Percentiles rank a stretch among this genome's conserved stretches.
Evolutionary conservation across 768 basidiomycete genomes (phyloP).

Genomic region (Phlegmacium glaucopus): DNA sequence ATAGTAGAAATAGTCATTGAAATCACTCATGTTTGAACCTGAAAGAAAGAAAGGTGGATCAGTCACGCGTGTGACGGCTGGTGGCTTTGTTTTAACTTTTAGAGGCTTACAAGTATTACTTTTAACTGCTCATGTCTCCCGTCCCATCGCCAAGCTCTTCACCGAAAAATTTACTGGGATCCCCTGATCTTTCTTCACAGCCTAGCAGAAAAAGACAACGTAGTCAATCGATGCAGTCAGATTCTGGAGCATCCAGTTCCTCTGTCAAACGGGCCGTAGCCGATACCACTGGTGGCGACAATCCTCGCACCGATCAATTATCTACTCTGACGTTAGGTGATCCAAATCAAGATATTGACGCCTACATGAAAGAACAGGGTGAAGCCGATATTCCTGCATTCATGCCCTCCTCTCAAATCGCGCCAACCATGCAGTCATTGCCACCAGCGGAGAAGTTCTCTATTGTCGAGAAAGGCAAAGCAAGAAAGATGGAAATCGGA

Average conservation of each 20-base stretch:
- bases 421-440: constrained; percentile 21
- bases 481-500: constrained; percentile 51
- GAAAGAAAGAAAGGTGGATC: too few species aligned
- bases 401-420: constrained; percentile 20
- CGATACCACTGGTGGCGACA: constrained; percentile 52
- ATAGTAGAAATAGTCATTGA: too few species aligned
- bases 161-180: constrained; percentile 34
- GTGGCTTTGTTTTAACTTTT: constrained; percentile 11
- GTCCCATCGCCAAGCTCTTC: constrained; percentile 45
- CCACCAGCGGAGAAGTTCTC: constrained; percentile 45
- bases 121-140: constrained; percentile 38
- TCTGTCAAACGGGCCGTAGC: constrained; percentile 81
- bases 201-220: constrained; percentile 67
- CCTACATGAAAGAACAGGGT: constrained; percentile 62
- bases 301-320: constrained; percentile 39
- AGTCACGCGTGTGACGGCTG: constrained; percentile 9
- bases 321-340: constrained; percentile 40
- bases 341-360: constrained; percentile 57
- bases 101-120: constrained; percentile 18
- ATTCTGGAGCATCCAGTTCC: constrained; percentile 64
- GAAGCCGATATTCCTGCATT: constrained; percentile 33
- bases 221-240: constrained; percentile 73
- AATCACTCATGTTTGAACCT: too few species aligned
- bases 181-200: constrained; percentile 34
- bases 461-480: constrained; percentile 45